Evolutionary conservation across 345 rosid species (phyloP).

Genomic region (Combretum micranthum): DNA sequence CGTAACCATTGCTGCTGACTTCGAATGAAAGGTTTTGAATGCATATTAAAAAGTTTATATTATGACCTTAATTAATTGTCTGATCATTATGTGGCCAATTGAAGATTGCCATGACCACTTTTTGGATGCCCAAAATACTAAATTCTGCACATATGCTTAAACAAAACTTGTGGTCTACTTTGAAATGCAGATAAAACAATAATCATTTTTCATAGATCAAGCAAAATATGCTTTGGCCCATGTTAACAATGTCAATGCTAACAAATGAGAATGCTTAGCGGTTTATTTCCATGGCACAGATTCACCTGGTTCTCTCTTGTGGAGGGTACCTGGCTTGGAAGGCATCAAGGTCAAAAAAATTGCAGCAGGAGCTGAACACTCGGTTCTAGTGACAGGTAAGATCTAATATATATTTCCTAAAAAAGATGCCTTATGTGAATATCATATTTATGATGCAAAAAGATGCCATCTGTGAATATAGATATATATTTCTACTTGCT

Average conservation of each 20-base stretch:
- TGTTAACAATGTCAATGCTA: not conserved
- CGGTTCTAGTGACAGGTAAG: constrained; percentile 65
- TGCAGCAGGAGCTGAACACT: constrained; percentile 91
- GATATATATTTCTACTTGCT: not conserved
- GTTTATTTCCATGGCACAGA: not conserved
- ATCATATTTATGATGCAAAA: no score
- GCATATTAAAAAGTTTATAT: no score
- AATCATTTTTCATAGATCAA: not conserved
- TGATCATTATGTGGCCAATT: no score
- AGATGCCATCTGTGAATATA: no score
- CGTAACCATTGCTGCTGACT: no score
- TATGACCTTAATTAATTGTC: no score
- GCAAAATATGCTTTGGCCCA: not conserved
- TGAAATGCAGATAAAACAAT: no score
- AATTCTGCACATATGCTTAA: not conserved
- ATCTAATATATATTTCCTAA: not conserved
- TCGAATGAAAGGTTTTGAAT: no score
- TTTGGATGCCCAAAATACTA: no score
- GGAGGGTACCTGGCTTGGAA: constrained; percentile 38
- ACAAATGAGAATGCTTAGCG: not conserved
- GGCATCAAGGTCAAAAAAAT: constrained; percentile 41
- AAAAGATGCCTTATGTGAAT: no score
- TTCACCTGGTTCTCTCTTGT: constrained; percentile 20
- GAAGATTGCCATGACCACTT: no score
- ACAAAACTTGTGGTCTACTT: not conserved